These are phyloP conservation scores for Gonium pectorale DNA, from an alignment of 139 green algal genomes.

Conservation along the genomic window DNA sequence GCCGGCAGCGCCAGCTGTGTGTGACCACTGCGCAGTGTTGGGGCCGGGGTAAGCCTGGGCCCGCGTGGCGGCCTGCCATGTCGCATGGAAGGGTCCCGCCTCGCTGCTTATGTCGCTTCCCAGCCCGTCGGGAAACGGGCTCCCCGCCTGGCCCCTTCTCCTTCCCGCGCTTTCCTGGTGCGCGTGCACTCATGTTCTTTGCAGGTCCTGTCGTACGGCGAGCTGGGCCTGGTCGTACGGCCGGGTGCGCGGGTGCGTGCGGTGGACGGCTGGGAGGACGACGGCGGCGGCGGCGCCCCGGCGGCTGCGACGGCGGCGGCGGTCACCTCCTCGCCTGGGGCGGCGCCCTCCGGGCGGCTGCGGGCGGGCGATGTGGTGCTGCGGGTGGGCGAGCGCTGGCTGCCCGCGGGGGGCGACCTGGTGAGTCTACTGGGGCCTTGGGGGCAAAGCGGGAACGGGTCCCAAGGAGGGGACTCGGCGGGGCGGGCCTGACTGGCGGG, in stretches of 20 bases:
- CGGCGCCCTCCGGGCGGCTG: not conserved
- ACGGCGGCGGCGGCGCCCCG: not conserved
- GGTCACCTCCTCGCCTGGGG: not conserved
- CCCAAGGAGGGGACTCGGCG: too few species aligned
- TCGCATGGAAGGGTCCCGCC: too few species aligned
- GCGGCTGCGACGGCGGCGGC: not conserved
- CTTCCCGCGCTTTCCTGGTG: not conserved
- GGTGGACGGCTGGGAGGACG: not conserved
- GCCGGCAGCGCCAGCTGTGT: too few species aligned
- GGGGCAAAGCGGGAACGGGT: too few species aligned
- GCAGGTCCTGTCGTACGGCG: constrained; percentile 25
- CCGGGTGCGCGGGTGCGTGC: not conserved
- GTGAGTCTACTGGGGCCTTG: not conserved
- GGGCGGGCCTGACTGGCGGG: not conserved
- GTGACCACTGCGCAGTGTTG: too few species aligned
- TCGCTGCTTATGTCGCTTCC: too few species aligned
- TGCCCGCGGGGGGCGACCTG: constrained; percentile 6
- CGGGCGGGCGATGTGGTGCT: constrained; percentile 8
- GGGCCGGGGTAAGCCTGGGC: too few species aligned
- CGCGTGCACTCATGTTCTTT: not conserved
- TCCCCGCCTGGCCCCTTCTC: too few species aligned
- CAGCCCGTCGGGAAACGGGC: too few species aligned
- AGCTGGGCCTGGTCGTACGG: constrained; percentile 7
- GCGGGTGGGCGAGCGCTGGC: not conserved
- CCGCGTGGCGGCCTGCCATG: too few species aligned